Evolutionary conservation across 2,329 filamentous ascomycete genomes (phyloP).

Genomic region (Juglanconis sp.): DNA sequence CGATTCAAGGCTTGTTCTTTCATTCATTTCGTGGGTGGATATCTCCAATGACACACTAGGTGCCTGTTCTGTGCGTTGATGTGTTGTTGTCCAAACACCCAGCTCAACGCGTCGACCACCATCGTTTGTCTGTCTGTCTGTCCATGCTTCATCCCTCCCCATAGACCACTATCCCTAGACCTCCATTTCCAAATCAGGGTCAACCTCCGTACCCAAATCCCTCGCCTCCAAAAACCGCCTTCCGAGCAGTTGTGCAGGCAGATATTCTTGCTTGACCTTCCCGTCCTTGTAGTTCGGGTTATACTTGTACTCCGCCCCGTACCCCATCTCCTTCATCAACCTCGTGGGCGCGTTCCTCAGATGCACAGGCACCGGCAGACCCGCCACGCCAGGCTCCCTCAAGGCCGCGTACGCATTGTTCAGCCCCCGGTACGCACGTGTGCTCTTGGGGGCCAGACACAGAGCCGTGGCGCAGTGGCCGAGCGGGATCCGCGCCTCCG

Average conservation of each 20-base stretch:
- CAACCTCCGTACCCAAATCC: conserved; percentile 75
- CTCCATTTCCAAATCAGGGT: conserved; percentile 59
- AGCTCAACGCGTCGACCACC: too few species aligned
- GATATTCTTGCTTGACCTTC: conserved; percentile 79
- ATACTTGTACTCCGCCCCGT: conserved; percentile 92
- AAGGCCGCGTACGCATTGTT: conserved; percentile 78
- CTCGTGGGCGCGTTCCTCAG: conserved; percentile 88
- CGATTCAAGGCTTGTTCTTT: too few species aligned
- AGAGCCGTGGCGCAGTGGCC: conserved; percentile 84
- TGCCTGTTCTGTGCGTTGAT: too few species aligned
- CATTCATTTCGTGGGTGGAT: too few species aligned
- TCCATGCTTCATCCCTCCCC: neutral
- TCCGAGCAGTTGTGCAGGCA: conserved; percentile 73
- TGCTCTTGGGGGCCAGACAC: conserved; percentile 79
- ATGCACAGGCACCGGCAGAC: conserved; percentile 79
- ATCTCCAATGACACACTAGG: too few species aligned
- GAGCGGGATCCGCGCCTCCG: conserved; percentile 88
- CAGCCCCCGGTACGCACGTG: conserved; percentile 77
- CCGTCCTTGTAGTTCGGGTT: conserved; percentile 87
- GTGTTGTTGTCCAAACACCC: too few species aligned
- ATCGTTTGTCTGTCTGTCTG: too few species aligned
- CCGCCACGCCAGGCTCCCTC: conserved; percentile 77
- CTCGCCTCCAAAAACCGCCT: conserved; percentile 73
- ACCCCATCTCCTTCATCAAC: conserved; percentile 89
- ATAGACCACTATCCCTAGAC: conserved; percentile 17